Evolutionary conservation across 129 eudicot genomes (phyloP), one percentile per base, ranked within the genome.

Genomic region (Heracleum sosnowskyi): DNA sequence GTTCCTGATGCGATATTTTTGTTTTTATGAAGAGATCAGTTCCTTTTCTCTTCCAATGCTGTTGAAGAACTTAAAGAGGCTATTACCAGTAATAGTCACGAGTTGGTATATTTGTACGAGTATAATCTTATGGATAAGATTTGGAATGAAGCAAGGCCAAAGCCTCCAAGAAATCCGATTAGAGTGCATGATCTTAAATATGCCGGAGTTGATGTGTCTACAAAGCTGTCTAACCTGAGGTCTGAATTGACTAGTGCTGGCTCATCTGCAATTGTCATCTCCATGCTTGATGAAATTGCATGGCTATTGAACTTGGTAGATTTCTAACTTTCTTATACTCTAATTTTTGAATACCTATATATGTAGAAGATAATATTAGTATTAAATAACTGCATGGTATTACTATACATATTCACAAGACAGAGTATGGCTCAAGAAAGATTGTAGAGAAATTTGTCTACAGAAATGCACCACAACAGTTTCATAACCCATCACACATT

Each of bases 271-370:
- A 86, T 95, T 79, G 85, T 95, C 70, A 89, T 92, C 84, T 85
- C 97, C 66, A 87, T 87, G 96, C 99, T 95, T 82, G 99, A 95
- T 83, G 99, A 95, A 81, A 46, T 95, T 82, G 97, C 99, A 15
- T 95, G 99, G 99, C 86, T 95, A 73, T 83, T 95, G 75, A 95
- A 95, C 87, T 85, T 95, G 97, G 99, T 95, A 88, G 73, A 20
- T 46, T 24, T 83, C 77, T 73, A 69, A 45, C 73, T 42, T 78
- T 29, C n/a, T 55, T 28, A 26, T 26, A 2, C 49, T 72, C 33
- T 72, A 24, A 40, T 40, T 10, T 24, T 39, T 72, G 44, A 24
- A 4, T 72, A n/a, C 45, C 9, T 35, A 36, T n/a, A 7, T 22
- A 24, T 33, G 7, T 15, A 69, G 28, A 22, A 71, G 26, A 71